phyloP scores from a whole-genome alignment of 805 yeast species.

The Sugiyamaella qingdaonensis region DNA sequence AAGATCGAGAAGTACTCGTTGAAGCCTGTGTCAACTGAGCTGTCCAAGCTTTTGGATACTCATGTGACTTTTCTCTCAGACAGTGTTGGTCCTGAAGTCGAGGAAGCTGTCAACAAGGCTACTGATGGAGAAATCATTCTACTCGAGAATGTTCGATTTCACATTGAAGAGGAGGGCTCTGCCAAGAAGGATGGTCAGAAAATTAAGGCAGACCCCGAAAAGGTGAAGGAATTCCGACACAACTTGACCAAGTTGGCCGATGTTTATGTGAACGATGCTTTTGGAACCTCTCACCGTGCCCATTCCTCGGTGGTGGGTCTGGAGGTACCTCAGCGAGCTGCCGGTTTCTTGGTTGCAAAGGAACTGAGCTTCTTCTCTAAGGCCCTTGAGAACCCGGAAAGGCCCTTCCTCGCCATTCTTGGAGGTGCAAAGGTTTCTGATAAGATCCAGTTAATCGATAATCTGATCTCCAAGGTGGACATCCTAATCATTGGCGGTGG shows the following conservation, averaged over 20 bases:
- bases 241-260: slow-evolving; percentile 91
- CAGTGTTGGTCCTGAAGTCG: slow-evolving; percentile 91
- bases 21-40: slow-evolving; percentile 89
- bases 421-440: slow-evolving; percentile 99
- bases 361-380: slow-evolving; percentile 96
- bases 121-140: slow-evolving; percentile 78
- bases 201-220: slow-evolving; percentile 85
- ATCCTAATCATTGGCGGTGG: slow-evolving; percentile 97
- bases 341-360: slow-evolving; percentile 98
- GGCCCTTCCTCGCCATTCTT: slow-evolving; percentile 97
- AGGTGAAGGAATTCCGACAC: slow-evolving; percentile 81
- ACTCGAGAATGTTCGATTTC: slow-evolving; percentile 97
- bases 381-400: slow-evolving; percentile 95
- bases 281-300: slow-evolving; percentile 99
- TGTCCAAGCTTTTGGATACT: slow-evolving; percentile 68
- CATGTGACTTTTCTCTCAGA: slow-evolving; percentile 80
- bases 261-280: slow-evolving; percentile 95
- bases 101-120: slow-evolving; percentile 68
- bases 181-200: slow-evolving; percentile 88
- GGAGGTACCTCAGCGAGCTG: slow-evolving; percentile 91
- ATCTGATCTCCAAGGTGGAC: slow-evolving; percentile 86
- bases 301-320: slow-evolving; percentile 99
- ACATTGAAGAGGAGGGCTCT: slow-evolving; percentile 87
- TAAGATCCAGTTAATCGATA: slow-evolving; percentile 97
- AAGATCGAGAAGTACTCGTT: slow-evolving; percentile 79